Evolutionary conservation across 768 basidiomycete species (phyloP).

Genomic region (Termitomyces sp.): DNA sequence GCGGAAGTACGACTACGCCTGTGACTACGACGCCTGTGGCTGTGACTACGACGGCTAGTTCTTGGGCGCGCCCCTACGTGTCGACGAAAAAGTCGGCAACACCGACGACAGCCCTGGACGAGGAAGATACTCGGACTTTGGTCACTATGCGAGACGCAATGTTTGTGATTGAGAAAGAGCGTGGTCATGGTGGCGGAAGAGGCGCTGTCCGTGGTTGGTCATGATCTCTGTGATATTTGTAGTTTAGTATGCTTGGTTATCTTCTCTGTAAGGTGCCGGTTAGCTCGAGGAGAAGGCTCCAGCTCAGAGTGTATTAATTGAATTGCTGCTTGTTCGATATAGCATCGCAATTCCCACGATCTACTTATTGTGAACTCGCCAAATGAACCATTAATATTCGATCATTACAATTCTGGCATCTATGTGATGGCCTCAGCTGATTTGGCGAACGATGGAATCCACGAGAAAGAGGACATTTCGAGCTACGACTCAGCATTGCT

Average conservation of each 20-base stretch:
- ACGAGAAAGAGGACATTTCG: neutral
- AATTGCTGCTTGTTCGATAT: neutral
- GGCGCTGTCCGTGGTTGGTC: slow-evolving; percentile 72
- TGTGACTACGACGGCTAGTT: slow-evolving; percentile 24
- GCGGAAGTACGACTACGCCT: neutral
- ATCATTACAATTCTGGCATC: neutral
- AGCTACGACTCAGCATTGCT: neutral
- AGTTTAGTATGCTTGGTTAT: neutral
- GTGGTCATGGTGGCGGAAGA: slow-evolving; percentile 77
- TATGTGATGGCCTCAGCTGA: slow-evolving; percentile 12
- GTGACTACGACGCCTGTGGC: slow-evolving; percentile 20
- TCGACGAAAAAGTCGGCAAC: slow-evolving; percentile 41
- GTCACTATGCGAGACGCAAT: slow-evolving; percentile 78
- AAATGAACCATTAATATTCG: neutral
- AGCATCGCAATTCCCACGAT: neutral
- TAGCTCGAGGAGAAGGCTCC: no score
- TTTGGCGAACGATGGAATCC: neutral
- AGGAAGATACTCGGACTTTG: slow-evolving; percentile 52
- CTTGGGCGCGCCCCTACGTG: slow-evolving; percentile 64
- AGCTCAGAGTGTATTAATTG: neutral
- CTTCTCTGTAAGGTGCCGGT: no score
- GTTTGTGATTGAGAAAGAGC: slow-evolving; percentile 81
- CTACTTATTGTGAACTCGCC: neutral
- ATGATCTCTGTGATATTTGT: neutral
- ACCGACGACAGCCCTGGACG: slow-evolving; percentile 26